phyloP scores from a whole-genome alignment of 176 grass and related monocot species.

The Rhynchospora breviuscula region DNA sequence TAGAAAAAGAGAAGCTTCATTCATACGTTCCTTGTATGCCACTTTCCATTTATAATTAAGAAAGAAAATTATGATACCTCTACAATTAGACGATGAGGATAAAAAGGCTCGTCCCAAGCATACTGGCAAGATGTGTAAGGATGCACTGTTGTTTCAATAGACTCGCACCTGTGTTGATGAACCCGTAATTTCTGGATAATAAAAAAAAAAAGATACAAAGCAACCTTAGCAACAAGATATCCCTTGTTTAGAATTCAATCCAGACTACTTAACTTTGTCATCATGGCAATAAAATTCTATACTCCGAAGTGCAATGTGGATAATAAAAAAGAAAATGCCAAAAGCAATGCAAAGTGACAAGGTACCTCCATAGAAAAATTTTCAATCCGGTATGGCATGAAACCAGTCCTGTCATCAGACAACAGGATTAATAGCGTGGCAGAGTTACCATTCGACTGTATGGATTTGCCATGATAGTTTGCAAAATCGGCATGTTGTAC shows the following conservation, averaged over 20 bases:
- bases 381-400: constrained; percentile 92
- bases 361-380: constrained; percentile 96
- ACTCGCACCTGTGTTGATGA: constrained; percentile 94
- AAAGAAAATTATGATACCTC: constrained; percentile 48
- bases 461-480: constrained; percentile 37
- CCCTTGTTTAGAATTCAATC: neutral
- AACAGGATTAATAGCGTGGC: constrained; percentile 83
- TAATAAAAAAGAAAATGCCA: neutral
- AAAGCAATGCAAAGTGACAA: neutral
- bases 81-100: constrained; percentile 81
- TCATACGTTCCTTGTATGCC: constrained; percentile 21
- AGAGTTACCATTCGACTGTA: constrained; percentile 58
- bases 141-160: constrained; percentile 83
- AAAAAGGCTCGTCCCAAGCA: constrained; percentile 98
- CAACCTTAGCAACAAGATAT: constrained; percentile 7
- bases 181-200: constrained; percentile 79
- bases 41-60: constrained; percentile 8
- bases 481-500: constrained; percentile 87
- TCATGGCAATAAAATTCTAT: neutral
- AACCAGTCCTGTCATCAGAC: constrained; percentile 93
- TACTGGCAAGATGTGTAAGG: constrained; percentile 89
- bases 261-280: neutral
- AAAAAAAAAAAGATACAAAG: neutral
- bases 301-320: neutral
- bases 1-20: constrained; percentile 17